phyloP scores from a whole-genome alignment of 441 rosid species.

The Syzygium syzygioides region DNA sequence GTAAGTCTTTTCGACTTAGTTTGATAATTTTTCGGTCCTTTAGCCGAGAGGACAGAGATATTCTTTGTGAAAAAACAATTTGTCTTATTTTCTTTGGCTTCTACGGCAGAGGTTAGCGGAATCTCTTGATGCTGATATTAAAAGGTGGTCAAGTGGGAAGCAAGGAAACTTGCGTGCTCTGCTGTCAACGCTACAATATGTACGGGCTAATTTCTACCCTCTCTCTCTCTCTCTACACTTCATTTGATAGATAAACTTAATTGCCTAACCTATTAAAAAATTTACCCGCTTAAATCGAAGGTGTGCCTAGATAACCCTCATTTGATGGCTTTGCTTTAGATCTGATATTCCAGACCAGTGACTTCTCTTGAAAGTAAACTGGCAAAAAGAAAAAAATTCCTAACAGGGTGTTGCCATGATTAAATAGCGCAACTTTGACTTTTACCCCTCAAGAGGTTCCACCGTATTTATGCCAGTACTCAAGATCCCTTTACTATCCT shows the following conservation, averaged over 20 bases:
- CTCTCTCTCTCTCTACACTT: neutral
- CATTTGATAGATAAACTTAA: neutral
- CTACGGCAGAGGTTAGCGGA: slow-evolving; percentile 67
- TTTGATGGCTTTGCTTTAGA: neutral
- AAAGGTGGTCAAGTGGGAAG: slow-evolving; percentile 93
- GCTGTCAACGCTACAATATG: slow-evolving; percentile 91
- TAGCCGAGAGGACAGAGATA: neutral
- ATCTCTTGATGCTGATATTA: slow-evolving; percentile 79
- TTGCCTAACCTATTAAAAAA: neutral
- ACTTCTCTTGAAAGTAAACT: neutral
- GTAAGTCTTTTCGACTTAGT: slow-evolving; percentile 30
- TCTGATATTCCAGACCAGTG: neutral
- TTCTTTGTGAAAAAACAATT: neutral
- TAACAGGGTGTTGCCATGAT: neutral
- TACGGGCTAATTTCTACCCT: slow-evolving; percentile 17
- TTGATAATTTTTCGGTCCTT: neutral
- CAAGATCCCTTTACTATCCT: neutral
- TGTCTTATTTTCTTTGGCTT: neutral
- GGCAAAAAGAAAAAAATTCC: neutral
- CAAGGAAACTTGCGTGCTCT: slow-evolving; percentile 85
- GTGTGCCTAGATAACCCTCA: neutral
- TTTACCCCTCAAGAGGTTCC: neutral
- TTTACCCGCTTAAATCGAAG: neutral
- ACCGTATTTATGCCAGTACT: neutral
- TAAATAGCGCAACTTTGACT: neutral